Base-by-base conservation (phyloP, 2,329 filamentous ascomycete genomes). In the Ophiostoma himal-ulmi region DNA sequence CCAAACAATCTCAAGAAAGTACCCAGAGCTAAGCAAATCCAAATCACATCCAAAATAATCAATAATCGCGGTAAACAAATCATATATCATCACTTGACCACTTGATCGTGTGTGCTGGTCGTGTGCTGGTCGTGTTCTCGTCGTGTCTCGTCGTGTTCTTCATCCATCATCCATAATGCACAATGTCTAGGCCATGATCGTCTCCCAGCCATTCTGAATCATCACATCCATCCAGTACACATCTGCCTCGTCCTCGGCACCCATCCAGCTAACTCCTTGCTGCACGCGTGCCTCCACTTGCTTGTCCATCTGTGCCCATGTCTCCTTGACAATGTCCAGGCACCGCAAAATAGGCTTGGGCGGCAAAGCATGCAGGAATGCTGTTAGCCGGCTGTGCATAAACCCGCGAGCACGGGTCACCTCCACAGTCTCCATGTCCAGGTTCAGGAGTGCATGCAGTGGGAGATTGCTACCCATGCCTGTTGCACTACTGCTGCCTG, bases 171-270 rank as follows among this genome's bases (percentile, higher is more conserved):
- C 65, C 65, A 66, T 44, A 17, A 48, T 20, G 44, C 17, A n/a
- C 44, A 17, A 17, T 36, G 11, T 22, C 65, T 67, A 74, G 14
- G 73, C 74, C 73, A 75, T 73, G 17, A 71, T 72, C 17, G 84
- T 86, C 75, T 86, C 83, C 83, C 83, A 86, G 10, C 83, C 82
- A 71, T 83, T 84, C 75, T 86, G 83, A 73, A 84, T 82, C 82
- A 85, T 84, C 6, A 86, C 80, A 75, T 86, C 83, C 74, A 86
- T 80, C 84, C 84, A 86, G 75, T 85, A 86, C 4, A 80, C 78
- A 37, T 82, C 78, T 17, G 80, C 78, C 0, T 82, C 83, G 1
- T 60, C 64, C 3, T 70, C 71, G 7, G 36, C n/a, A 0, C 78
- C 78, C n/a, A 20, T 26, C 22, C 67, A 57, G 20, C 36, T n/a